Conservation (phyloP, 2,329 filamentous ascomycete genomes). For the Venturia asperata region DNA sequence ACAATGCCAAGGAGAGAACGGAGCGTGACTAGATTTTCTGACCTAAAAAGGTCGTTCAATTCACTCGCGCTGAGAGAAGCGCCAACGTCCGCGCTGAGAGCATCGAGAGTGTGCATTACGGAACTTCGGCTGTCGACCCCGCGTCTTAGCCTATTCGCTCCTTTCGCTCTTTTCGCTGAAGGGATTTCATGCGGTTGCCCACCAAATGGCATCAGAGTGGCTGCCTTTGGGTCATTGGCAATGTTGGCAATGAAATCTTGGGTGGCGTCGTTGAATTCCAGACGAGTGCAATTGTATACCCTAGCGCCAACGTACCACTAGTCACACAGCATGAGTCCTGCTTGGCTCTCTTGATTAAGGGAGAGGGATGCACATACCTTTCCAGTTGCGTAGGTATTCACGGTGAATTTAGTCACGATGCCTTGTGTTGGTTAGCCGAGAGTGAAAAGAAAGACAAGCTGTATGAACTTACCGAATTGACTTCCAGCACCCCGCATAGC, state of each 20-base stretch:
- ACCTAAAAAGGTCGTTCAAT: not conserved
- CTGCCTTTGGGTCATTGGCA: slow-evolving; percentile 18
- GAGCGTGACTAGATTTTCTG: not conserved
- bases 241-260: slow-evolving; percentile 18
- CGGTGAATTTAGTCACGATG: slow-evolving; percentile 32
- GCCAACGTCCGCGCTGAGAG: not conserved
- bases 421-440: slow-evolving; percentile 24
- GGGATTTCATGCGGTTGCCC: not conserved
- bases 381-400: slow-evolving; percentile 29
- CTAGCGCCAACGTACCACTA: slow-evolving; percentile 11
- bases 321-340: not conserved
- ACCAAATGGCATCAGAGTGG: slow-evolving; percentile 22
- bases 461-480: slow-evolving; percentile 25
- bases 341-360: not conserved
- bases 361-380: slow-evolving; percentile 31
- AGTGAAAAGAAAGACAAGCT: slow-evolving; percentile 3
- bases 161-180: not conserved
- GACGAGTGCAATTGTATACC: slow-evolving; percentile 4
- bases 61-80: not conserved
- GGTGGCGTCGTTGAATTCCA: not conserved
- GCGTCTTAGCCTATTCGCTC: not conserved
- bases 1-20: not conserved
- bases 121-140: not conserved
- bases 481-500: slow-evolving; percentile 28
- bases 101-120: not conserved